Evolutionary conservation across 1,139 yeast species (phyloP), one percentile per base, ranked within the genome.

Genomic region (Saccharomyces hybrid): DNA sequence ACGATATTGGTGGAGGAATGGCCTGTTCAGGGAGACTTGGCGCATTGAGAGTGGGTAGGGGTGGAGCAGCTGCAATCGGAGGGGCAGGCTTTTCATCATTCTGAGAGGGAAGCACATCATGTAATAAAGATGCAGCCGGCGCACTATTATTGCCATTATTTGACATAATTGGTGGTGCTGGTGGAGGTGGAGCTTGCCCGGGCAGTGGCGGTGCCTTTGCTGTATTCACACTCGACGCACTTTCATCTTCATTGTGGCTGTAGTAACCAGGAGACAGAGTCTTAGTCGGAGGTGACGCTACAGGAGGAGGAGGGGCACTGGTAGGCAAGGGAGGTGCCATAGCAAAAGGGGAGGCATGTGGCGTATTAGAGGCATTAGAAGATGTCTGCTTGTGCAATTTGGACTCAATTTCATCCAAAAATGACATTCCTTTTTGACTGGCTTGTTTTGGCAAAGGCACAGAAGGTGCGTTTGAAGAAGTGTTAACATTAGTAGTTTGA

Each of bases 391-490:
- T 26, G 52, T 57, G 54, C 67, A 65, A 44, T 62, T 61, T 53
- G 59, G 65, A 56, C 64, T 67, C 53, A 52, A 65, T 65, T 52
- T 65, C 69, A 47, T 16, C 16, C 16, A 16, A 16, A 16, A 16
- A 16, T 16, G 16, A 16, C 16, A 16, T 16, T 1, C 16, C 59
- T 5, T 54, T 34, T 34, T 34, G 42, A 2, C 23, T 14, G 20
- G 23, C 11, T 3, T 34, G 42, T 1, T 34, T 14, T 34, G 42
- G 23, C 11, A 13, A 34, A 32, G 8, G 59, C n/a, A 56, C 56
- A 7, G 55, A 26, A 4, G 60, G 25, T 8, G 60, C 54, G 2
- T 57, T 47, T 6, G 72, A 57, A 7, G 54, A 53, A 26, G 51
- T 28, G 1, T 54, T 49, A 8, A 59, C 32, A 1, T 52, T 51